phyloP scores from a whole-genome alignment of 768 basidiomycete genomes.

The Floccularia luteovirens region DNA sequence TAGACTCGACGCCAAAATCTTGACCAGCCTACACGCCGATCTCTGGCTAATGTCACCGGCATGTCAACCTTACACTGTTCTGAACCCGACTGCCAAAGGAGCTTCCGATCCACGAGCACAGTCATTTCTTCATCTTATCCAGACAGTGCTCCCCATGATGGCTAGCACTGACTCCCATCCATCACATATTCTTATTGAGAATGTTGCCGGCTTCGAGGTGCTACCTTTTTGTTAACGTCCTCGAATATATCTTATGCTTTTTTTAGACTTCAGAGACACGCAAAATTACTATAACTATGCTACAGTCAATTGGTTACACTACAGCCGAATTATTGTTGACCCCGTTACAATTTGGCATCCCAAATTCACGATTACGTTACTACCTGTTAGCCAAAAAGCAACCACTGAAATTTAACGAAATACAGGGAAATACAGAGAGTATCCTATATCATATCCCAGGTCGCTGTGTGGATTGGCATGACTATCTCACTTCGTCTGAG shows the following conservation, averaged over 20 bases:
- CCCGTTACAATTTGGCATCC: conserved; percentile 72
- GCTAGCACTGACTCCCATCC: conserved; percentile 39
- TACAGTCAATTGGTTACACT: conserved; percentile 48
- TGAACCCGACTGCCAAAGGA: conserved; percentile 69
- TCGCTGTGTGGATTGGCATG: conserved; percentile 24
- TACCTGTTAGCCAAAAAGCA: conserved; percentile 62
- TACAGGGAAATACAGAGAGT: conserved; percentile 7
- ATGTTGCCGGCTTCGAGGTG: conserved; percentile 83
- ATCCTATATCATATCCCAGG: conserved; percentile 54
- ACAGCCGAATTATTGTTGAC: conserved; percentile 60
- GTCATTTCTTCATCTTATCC: conserved; percentile 69
- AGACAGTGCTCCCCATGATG: conserved; percentile 54
- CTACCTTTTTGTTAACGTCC: conserved; percentile 9
- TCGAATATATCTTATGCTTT: not conserved
- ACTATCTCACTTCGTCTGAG: too few relatives aligned
- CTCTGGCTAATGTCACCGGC: conserved; percentile 79
- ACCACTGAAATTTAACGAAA: conserved; percentile 28
- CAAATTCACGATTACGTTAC: conserved; percentile 77
- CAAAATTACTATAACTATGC: conserved; percentile 38
- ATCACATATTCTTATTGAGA: conserved; percentile 60
- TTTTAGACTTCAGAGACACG: conserved; percentile 60
- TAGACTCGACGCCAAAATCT: conserved; percentile 36
- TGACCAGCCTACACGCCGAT: conserved; percentile 43
- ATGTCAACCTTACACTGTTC: conserved; percentile 78
- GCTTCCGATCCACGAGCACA: conserved; percentile 65